A percentile compares a stretch with the other conserved stretches of the same genome.
phyloP scores from a whole-genome alignment of 2,329 filamentous ascomycete genomes.

The Colletotrichum chlorophyti region DNA sequence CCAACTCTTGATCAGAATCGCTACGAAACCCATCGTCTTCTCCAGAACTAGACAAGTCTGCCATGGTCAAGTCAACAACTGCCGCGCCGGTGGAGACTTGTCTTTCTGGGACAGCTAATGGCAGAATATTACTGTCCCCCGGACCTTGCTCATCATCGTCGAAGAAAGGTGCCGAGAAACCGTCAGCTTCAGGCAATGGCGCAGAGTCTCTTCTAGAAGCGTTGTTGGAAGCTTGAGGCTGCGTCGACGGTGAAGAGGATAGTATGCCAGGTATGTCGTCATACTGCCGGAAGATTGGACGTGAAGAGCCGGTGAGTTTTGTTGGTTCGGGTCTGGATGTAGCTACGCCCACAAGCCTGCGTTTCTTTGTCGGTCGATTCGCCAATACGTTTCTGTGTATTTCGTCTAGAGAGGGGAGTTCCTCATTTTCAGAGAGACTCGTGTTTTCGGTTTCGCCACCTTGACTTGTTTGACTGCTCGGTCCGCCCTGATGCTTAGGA shows the following conservation, averaged over 20 bases:
- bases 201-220: background rate
- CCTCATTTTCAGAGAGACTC: constrained; percentile 42
- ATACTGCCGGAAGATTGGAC: constrained; percentile 16
- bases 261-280: constrained; percentile 15
- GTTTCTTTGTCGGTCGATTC: constrained; percentile 3
- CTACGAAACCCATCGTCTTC: constrained; percentile 18
- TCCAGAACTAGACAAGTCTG: constrained; percentile 23
- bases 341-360: background rate
- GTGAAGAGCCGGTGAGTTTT: background rate
- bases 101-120: background rate
- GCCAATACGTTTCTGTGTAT: constrained; percentile 12
- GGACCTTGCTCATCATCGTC: background rate
- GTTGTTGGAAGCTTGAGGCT: background rate
- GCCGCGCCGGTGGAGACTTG: background rate
- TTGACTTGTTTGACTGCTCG: constrained; percentile 44
- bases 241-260: constrained; percentile 6
- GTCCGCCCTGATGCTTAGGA: constrained; percentile 30
- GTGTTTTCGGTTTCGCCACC: constrained; percentile 44
- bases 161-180: background rate
- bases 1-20: constrained; percentile 13
- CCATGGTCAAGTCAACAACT: constrained; percentile 23
- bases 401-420: constrained; percentile 46
- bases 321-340: background rate
- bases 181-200: background rate
- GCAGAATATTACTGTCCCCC: background rate